phyloP scores from a whole-genome alignment of 176 grass and related monocot genomes.

The Cenchrus fungigraminus region DNA sequence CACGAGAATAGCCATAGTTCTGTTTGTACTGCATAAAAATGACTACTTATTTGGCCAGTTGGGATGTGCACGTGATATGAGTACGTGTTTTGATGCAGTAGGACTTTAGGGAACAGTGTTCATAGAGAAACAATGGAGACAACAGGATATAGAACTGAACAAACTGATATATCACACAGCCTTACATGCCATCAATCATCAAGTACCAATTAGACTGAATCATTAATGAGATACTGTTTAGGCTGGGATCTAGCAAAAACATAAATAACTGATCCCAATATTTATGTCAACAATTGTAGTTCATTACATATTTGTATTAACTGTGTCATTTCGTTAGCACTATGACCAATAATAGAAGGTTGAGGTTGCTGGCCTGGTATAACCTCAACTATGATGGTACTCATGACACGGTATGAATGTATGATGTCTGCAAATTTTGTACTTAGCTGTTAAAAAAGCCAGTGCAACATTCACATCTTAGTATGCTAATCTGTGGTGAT shows the following conservation, averaged over 20 bases:
- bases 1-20: neutral
- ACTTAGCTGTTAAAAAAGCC: neutral
- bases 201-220: neutral
- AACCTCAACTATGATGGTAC: neutral
- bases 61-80: neutral
- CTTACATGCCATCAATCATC: neutral
- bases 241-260: neutral
- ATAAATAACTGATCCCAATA: neutral
- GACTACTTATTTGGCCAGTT: neutral
- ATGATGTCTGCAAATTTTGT: neutral
- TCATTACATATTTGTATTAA: neutral
- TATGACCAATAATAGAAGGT: neutral
- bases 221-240: neutral
- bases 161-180: neutral
- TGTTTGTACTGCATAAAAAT: neutral
- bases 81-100: constrained; percentile 2
- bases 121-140: neutral
- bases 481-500: neutral
- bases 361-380: neutral
- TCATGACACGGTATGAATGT: neutral
- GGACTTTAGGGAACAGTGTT: neutral
- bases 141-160: neutral
- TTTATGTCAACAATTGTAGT: constrained; percentile 1
- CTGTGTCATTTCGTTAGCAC: neutral
- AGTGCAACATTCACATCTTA: neutral